phyloP scores from a whole-genome alignment of 139 green algal genomes.

The Chlamydomonas sp. region DNA sequence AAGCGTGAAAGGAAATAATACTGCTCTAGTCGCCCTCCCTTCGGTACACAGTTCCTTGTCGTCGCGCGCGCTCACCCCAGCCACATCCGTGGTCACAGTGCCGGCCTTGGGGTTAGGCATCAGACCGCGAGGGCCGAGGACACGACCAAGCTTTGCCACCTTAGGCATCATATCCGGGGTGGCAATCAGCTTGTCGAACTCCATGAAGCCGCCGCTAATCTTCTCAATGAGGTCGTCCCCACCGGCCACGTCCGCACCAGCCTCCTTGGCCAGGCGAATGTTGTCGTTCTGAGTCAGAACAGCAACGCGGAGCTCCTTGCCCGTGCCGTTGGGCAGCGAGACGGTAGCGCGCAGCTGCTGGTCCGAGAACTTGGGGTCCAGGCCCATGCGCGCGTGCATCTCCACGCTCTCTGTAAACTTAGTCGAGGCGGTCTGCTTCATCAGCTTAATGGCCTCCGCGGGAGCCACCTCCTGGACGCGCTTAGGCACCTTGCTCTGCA shows the following conservation, averaged over 20 bases:
- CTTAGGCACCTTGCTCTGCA: constrained; percentile 55
- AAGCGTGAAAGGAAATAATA: too few species aligned
- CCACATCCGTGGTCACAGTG: constrained; percentile 98
- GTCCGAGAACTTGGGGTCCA: constrained; percentile 96
- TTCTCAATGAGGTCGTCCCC: constrained; percentile 95
- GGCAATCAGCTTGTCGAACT: constrained; percentile 99
- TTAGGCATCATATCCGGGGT: constrained; percentile 99
- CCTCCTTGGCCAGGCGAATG: constrained; percentile 81
- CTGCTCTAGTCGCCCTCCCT: too few species aligned
- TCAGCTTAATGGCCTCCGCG: constrained; percentile 75
- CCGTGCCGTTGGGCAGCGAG: constrained; percentile 92
- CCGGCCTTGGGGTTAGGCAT: constrained; percentile 99
- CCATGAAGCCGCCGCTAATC: constrained; percentile 96
- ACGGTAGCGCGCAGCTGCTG: constrained; percentile 99
- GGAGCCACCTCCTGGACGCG: constrained; percentile 65
- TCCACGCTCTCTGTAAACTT: constrained; percentile 99
- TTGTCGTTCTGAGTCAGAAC: constrained; percentile 93
- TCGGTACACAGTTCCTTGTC: too few species aligned
- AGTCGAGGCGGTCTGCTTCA: constrained; percentile 76
- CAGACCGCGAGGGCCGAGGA: constrained; percentile 93
- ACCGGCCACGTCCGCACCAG: constrained; percentile 93
- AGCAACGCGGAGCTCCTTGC: constrained; percentile 93
- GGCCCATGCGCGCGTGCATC: constrained; percentile 87
- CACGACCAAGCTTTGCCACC: constrained; percentile 95
- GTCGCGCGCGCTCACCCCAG: constrained; percentile 65